Percentiles rank a stretch among this genome's conserved stretches.
Evolutionary conservation across 176 grass and related monocot species (phyloP).

Genomic region (Carex myosuroides): DNA sequence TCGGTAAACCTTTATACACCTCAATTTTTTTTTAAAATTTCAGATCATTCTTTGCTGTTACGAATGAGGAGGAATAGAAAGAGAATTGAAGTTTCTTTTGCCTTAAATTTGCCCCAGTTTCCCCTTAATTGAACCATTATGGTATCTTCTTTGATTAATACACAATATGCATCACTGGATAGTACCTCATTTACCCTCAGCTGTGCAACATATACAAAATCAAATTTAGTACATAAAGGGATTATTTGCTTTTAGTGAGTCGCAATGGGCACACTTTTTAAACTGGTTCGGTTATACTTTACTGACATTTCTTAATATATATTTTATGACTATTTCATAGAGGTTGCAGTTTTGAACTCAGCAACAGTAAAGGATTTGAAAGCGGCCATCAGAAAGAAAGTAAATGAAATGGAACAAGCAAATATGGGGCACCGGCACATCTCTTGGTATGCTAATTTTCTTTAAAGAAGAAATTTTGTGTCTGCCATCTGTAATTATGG

Average conservation of each 20-base stretch:
- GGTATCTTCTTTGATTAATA: neutral
- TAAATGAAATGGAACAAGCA: conserved; percentile 65
- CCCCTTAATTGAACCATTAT: neutral
- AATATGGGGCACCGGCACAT: conserved; percentile 86
- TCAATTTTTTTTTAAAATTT: neutral
- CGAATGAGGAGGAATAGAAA: neutral
- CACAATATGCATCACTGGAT: neutral
- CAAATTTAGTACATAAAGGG: neutral
- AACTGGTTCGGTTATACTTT: neutral
- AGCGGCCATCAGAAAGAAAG: conserved; percentile 68
- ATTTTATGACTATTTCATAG: conserved; percentile 13
- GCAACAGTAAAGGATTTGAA: conserved; percentile 84
- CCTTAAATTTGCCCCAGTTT: neutral
- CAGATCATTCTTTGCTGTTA: neutral
- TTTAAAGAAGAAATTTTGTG: neutral
- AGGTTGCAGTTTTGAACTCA: conserved; percentile 53
- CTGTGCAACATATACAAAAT: neutral
- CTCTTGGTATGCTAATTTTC: conserved; percentile 45
- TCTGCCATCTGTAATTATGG: too few relatives aligned
- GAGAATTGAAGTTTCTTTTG: neutral
- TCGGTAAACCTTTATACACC: conserved; percentile 32
- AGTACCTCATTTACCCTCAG: neutral
- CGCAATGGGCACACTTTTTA: neutral
- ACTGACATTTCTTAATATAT: neutral
- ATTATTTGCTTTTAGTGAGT: neutral